Evolutionary conservation across 805 yeast species (phyloP), one percentile per base, ranked within the genome.

Genomic region (Candida nemodendra): DNA sequence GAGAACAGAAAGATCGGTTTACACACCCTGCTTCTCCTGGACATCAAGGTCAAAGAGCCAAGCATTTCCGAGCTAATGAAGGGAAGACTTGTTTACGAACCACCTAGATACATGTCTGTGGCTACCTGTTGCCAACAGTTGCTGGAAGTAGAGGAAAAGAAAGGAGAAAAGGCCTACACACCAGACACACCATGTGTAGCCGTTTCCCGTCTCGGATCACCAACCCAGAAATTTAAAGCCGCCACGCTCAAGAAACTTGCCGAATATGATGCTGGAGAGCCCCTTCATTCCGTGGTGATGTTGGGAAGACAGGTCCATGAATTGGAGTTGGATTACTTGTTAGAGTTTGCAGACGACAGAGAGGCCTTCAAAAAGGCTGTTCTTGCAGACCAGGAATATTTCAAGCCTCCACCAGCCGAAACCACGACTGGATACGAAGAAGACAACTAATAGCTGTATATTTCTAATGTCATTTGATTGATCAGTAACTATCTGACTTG

Each of bases 1-100:
- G 98, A 91, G 64, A 91, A 91, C 63, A 73, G 98, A 54, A 78
- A 72, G 57, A 79, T 91, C 34, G 99, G 99, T 4, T 70, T 93
- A 49, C 99, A 91, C 58, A 93, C 99, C 2, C 70, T 91, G 41
- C 76, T 91, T 26, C 71, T 91, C 42, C 69, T 91, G 33, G 99
- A 91, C 59, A 91, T 91, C 61, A 91, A 91, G 62, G 99, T 91
- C 30, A 93, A 93, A 63, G 99, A 91, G 62, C 99, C 93, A 64
- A 87, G 95, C 57, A 75, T 89, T 45, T 95, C 90, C 56, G 91
- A 90, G 59, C 78, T 91, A 80, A 95, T 95, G 32, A 76, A 95
- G 44, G 98, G 98, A 2, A 77, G 93, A 61, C 67, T 83, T 32
- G 86, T 91, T 25, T 91, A 87, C 59, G 99, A 91, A 62, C 98